A percentile compares a stretch with the other conserved stretches of the same genome.
phyloP scores from a whole-genome alignment of 1,284 basidiomycete genomes.

The Ustilago crameri region DNA sequence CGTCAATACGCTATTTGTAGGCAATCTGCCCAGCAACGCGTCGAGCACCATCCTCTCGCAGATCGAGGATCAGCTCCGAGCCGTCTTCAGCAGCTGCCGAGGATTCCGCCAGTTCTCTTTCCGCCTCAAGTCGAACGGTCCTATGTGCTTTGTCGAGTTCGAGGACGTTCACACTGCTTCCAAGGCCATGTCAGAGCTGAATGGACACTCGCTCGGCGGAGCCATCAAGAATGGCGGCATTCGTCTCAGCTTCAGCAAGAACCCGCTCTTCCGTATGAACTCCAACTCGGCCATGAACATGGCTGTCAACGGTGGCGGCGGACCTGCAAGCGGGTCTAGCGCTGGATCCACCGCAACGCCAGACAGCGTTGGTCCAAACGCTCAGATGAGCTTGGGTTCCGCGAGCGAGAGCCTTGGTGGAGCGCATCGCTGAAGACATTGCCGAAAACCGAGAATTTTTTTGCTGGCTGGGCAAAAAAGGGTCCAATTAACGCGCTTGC shows the following conservation, averaged over 20 bases:
- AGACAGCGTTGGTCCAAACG: slow-evolving; percentile 1
- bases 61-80: slow-evolving; percentile 84
- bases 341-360: slow-evolving; percentile 14
- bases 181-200: slow-evolving; percentile 85
- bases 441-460: slow-evolving; percentile 22
- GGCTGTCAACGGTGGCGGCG: slow-evolving; percentile 15
- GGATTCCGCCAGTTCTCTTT: slow-evolving; percentile 93
- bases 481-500: slow-evolving; percentile 15
- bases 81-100: slow-evolving; percentile 79
- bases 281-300: slow-evolving; percentile 46
- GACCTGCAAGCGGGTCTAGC: slow-evolving; percentile 14
- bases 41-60: slow-evolving; percentile 71
- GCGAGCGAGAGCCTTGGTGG: slow-evolving; percentile 40
- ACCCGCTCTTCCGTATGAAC: slow-evolving; percentile 58
- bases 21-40: slow-evolving; percentile 56
- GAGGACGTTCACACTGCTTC: slow-evolving; percentile 87
- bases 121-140: slow-evolving; percentile 92
- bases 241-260: slow-evolving; percentile 80
- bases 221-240: slow-evolving; percentile 90
- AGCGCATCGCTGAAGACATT: slow-evolving; percentile 18
- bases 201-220: slow-evolving; percentile 88
- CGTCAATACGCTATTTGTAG: slow-evolving; percentile 61
- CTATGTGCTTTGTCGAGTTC: slow-evolving; percentile 93
- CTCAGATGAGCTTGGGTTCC: slow-evolving; percentile 33
- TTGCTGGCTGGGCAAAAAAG: slow-evolving; percentile 7